phyloP scores from a whole-genome alignment of 257 asterid genomes.

The Handroanthus guayacan region DNA sequence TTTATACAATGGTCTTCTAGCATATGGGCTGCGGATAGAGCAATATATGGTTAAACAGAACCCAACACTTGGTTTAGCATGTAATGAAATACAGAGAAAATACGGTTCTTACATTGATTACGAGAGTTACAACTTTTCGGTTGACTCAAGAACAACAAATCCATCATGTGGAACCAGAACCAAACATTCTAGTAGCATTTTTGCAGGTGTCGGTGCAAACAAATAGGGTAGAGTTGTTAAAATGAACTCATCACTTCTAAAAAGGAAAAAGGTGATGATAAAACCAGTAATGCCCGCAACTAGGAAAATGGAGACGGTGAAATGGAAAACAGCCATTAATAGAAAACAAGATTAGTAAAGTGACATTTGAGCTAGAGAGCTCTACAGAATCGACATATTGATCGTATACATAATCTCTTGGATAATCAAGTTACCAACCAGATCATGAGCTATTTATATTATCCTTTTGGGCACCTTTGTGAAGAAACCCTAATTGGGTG shows the following conservation, averaged over 20 bases:
- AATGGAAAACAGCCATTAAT: background rate
- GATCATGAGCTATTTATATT: background rate
- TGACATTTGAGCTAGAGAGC: background rate
- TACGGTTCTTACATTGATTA: background rate
- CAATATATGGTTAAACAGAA: no score
- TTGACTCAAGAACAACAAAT: background rate
- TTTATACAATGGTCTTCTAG: no score
- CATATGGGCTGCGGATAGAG: no score
- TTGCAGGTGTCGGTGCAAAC: no score
- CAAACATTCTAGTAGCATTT: background rate
- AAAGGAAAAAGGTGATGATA: background rate
- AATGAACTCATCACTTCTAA: background rate
- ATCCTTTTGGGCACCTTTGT: background rate
- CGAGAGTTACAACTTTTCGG: background rate
- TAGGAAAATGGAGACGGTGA: background rate
- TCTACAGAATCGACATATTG: conserved; percentile 6
- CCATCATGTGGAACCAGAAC: background rate
- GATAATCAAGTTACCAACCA: background rate
- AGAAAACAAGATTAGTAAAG: background rate
- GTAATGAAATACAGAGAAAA: background rate
- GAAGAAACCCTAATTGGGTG: conserved; percentile 13
- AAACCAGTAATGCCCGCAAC: background rate
- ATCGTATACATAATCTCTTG: background rate
- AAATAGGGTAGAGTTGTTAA: no score
- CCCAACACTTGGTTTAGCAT: background rate